Evolutionary conservation across 2,329 filamentous ascomycete species (phyloP), one percentile per base, ranked within the genome.

Genomic region (Venturia effusa): DNA sequence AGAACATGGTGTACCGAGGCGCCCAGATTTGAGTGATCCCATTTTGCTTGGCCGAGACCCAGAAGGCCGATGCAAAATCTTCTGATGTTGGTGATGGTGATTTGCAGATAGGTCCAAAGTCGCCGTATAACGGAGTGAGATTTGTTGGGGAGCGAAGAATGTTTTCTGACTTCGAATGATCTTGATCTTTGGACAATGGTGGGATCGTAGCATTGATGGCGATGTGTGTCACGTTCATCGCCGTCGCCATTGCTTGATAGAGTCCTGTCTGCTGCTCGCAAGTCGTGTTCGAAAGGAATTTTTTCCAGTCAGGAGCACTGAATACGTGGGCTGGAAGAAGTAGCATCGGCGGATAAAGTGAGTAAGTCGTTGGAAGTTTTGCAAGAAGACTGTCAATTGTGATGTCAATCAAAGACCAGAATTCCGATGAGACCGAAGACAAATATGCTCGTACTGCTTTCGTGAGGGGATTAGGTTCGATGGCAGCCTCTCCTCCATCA

Each of bases 1-100:
- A 92, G 74, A 97, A 97, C 92, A 97, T 97, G 32, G 92, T 96
- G 80, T 91, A 92, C 0, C 87, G 76, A 17, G 93, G 93, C 0
- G 92, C 89, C 92, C 92, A 97, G 1, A 83, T 87, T 77, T 97
- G 93, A 41, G 79, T 76, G 65, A 97, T 88, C 2, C 88, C 88
- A 65, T 84, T 81, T 72, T 96, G 92, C 62, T 81, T 84, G 4
- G 88, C 87, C 15, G 81, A 83, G 0, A 89, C 88, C 93, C 93
- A 97, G 67, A 96, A 84, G 0, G 91, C 87, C 0, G 73, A 65
- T 0, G 78, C 72, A 65, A 95, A 88, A 70, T 93, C 88, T 0
- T 70, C 1, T 45, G 13, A 0, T 70, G 67, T 0, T 75, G 76
- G 7, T 68, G 64, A 6, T 69, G 71, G 62, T 10, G 63, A 54